Evolutionary conservation across 176 grass and related monocot genomes (phyloP), one percentile per base, ranked within the genome.

Genomic region (Cenchrus purpureus): DNA sequence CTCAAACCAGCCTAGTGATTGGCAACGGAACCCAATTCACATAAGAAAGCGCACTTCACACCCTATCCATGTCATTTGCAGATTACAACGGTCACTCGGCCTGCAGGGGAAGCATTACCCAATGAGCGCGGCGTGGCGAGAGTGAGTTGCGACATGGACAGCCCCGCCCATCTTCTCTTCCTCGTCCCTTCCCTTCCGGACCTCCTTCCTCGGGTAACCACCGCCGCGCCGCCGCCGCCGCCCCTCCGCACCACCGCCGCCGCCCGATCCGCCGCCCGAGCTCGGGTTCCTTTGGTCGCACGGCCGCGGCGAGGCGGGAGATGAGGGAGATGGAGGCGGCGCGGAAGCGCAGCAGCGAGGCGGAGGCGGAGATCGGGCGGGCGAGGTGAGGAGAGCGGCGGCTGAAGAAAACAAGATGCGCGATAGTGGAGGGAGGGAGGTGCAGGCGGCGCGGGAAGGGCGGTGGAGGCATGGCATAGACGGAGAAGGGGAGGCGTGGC

Each of bases 141-240:
- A 32, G 93, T 98, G 67, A 98, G 73, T 75, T 98, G 93, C 62
- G 95, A 98, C 95, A 98, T 90, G 73, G 93, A 92, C 29, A 98
- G 83, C 13, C 83, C 89, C 44, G 14, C 29, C 71, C 71, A 86
- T 82, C 81, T 86, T 52, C 67, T 81, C 74, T 52, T 80, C 89
- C 78, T 73, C 72, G 7, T 81, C 89, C 71, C 73, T 60, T 89
- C 19, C 55, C 95, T 42, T 90, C 91, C 65, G 52, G 68, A 0
- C 76, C 88, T 0, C 79, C 71, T 0, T 34, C 73, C 17, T 68
- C 37, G 92, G 69, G 1, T 76, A 37, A 17, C 62, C 71, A 7
- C 85, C 61, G 9, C 76, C n/a, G n/a, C 79, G 0, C 86, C 74
- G n/a, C n/a, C n/a, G 11, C 71, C 86, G 0, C 84, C 67, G 4